Evolutionary conservation across 2,329 filamentous ascomycete genomes (phyloP).

Genomic region (Fusarium oxysporum): DNA sequence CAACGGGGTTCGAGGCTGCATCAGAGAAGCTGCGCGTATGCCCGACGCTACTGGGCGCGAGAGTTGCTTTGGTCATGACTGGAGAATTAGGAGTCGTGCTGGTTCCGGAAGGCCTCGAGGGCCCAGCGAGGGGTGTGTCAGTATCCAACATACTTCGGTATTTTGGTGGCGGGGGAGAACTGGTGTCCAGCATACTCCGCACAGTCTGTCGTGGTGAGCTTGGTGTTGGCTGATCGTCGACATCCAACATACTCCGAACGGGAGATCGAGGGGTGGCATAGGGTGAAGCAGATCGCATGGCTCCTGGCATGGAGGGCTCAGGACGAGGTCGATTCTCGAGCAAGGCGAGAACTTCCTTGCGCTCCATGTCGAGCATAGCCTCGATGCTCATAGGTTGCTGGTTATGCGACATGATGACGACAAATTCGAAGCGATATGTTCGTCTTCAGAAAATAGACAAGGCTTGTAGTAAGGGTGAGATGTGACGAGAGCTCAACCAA

Average conservation of each 20-base stretch:
- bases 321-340: conserved; percentile 64
- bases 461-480: not conserved
- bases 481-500: not conserved
- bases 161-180: conserved; percentile 53
- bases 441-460: not conserved
- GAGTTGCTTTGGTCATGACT: conserved; percentile 35
- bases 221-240: conserved; percentile 35
- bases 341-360: conserved; percentile 76
- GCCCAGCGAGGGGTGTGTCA: conserved; percentile 49
- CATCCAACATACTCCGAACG: conserved; percentile 64
- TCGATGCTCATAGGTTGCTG: conserved; percentile 77
- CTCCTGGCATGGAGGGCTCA: conserved; percentile 45
- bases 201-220: conserved; percentile 63
- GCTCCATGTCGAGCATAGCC: conserved; percentile 81
- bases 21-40: conserved; percentile 67
- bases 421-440: not conserved
- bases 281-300: conserved; percentile 64
- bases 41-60: conserved; percentile 35
- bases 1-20: conserved; percentile 59
- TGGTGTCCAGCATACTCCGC: conserved; percentile 61
- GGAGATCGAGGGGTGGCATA: conserved; percentile 71
- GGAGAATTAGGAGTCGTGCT: conserved; percentile 52
- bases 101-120: conserved; percentile 44
- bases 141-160: conserved; percentile 67
- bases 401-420: conserved; percentile 49